Evolutionary conservation across 2,329 filamentous ascomycete genomes (phyloP).

Genomic region (Rutstroemia sydowiana): DNA sequence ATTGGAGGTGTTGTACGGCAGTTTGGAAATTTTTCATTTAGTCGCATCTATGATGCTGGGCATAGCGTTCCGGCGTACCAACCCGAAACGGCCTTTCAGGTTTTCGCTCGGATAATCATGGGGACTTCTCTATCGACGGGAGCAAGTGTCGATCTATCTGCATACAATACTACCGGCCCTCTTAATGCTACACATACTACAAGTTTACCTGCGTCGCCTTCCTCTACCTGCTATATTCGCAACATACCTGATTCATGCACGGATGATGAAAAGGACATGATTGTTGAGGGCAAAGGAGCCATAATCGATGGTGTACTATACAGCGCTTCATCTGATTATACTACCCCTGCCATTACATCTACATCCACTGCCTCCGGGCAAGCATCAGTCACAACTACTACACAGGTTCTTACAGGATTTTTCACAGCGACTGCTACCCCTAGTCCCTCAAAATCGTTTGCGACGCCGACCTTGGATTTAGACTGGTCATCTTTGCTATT

Average conservation of each 20-base stretch:
- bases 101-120: constrained; percentile 51
- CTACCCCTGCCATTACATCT: constrained; percentile 15
- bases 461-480: neutral
- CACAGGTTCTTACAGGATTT: constrained; percentile 27
- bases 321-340: constrained; percentile 35
- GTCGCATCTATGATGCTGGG: constrained; percentile 58
- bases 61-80: constrained; percentile 55
- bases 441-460: constrained; percentile 14
- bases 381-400: constrained; percentile 24
- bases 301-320: constrained; percentile 55
- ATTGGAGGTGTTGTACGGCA: constrained; percentile 68
- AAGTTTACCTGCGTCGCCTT: constrained; percentile 39
- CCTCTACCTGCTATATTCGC: constrained; percentile 55
- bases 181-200: constrained; percentile 50
- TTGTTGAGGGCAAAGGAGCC: constrained; percentile 43
- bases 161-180: constrained; percentile 51
- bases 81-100: constrained; percentile 45
- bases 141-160: constrained; percentile 41
- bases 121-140: constrained; percentile 44
- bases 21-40: constrained; percentile 66
- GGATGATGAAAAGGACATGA: constrained; percentile 40
- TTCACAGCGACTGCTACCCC: constrained; percentile 29
- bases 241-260: constrained; percentile 48
- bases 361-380: constrained; percentile 10
- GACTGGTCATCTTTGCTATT: neutral